Percentiles rank a stretch among this genome's conserved stretches.
Evolutionary conservation across 305 asterid species (phyloP).

Genomic region (Lippia alba): DNA sequence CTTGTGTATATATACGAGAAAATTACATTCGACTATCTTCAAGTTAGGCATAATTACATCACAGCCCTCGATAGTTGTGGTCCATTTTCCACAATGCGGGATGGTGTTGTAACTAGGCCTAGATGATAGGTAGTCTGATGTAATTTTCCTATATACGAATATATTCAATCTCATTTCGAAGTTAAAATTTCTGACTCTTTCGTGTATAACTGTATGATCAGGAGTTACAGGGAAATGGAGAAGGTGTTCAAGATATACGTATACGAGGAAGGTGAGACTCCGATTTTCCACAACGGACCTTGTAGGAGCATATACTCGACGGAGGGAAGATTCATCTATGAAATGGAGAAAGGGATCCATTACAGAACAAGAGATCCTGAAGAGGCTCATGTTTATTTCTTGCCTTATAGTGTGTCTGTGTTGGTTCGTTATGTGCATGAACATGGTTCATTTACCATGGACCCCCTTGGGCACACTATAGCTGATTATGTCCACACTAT

Average conservation of each 20-base stretch:
- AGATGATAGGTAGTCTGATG: too few species aligned
- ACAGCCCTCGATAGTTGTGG: too few species aligned
- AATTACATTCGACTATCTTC: too few species aligned
- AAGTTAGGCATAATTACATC: too few species aligned
- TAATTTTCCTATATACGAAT: too few species aligned
- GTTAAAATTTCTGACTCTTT: too few species aligned
- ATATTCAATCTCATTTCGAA: too few species aligned
- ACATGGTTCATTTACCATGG: conserved; percentile 49
- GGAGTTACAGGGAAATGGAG: conserved; percentile 85
- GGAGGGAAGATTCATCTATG: conserved; percentile 81
- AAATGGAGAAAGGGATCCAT: conserved; percentile 61
- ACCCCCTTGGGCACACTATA: conserved; percentile 54
- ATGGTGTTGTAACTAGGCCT: too few species aligned
- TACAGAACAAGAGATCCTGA: conserved; percentile 65
- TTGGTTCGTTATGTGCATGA: conserved; percentile 69
- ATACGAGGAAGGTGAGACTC: conserved; percentile 81
- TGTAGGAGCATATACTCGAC: conserved; percentile 80
- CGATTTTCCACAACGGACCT: conserved; percentile 78
- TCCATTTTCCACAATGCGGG: too few species aligned
- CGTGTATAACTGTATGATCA: conserved; percentile 11
- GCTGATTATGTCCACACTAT: conserved; percentile 64
- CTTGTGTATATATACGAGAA: too few species aligned
- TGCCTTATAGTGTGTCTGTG: conserved; percentile 74
- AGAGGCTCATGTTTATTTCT: conserved; percentile 72
- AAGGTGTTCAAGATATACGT: conserved; percentile 68